These are phyloP conservation scores for Oryza brachyantha DNA, from an alignment of 176 grass and related monocot species.

Conservation along the genomic window DNA sequence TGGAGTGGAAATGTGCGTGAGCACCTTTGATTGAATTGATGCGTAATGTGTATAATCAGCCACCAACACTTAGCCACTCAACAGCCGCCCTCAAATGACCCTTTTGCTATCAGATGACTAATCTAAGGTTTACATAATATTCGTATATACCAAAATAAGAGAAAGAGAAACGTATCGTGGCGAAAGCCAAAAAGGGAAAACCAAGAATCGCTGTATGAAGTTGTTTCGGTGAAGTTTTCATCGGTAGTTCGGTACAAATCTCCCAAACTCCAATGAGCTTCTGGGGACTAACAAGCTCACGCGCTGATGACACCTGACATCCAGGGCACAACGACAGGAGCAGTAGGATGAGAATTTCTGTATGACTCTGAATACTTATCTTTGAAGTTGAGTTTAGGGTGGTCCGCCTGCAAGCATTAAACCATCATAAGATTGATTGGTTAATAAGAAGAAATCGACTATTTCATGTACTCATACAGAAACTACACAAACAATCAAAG, in stretches of 20 bases:
- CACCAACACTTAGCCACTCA: conserved; percentile 4
- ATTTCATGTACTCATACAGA: background rate
- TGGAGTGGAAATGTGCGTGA: background rate
- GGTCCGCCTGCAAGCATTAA: conserved; percentile 52
- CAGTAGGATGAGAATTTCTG: conserved; percentile 71
- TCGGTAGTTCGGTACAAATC: background rate
- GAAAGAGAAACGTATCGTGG: conserved; percentile 9
- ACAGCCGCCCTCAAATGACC: conserved; percentile 26
- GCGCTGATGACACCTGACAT: conserved; percentile 71
- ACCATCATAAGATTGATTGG: conserved; percentile 11
- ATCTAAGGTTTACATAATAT: conserved; percentile 48
- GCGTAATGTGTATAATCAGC: background rate
- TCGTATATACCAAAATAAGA: conserved; percentile 19
- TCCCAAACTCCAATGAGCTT: background rate
- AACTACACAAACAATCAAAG: background rate
- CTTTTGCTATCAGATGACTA: conserved; percentile 33
- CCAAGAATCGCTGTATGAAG: conserved; percentile 18
- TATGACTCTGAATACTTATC: conserved; percentile 83
- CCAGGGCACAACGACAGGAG: conserved; percentile 85
- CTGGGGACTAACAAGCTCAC: conserved; percentile 19
- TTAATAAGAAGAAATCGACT: background rate
- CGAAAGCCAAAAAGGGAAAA: background rate
- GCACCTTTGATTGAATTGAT: background rate
- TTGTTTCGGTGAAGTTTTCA: conserved; percentile 16
- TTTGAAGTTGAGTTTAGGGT: conserved; percentile 72